Evolutionary conservation across 768 basidiomycete genomes (phyloP).

Genomic region (Solioccasus polychromus): DNA sequence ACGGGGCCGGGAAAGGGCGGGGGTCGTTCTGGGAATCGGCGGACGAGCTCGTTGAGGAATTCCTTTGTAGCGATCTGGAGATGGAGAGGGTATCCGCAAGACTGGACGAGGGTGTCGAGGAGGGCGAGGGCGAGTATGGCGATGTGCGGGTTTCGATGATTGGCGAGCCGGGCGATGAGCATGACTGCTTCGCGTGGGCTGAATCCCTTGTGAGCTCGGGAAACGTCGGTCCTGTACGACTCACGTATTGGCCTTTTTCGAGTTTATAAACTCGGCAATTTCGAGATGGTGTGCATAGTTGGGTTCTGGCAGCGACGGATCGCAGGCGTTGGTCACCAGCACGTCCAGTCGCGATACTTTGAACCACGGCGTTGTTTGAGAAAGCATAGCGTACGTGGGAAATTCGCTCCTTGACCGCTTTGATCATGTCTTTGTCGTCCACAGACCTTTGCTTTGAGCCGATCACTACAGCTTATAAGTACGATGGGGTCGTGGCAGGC

Average conservation of each 20-base stretch:
- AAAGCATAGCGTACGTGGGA: conserved; percentile 40
- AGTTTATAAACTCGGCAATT: conserved; percentile 89
- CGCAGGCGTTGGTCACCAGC: conserved; percentile 80
- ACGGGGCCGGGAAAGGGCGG: conserved; percentile 93
- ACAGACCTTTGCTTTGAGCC: too few species aligned
- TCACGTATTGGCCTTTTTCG: conserved; percentile 95
- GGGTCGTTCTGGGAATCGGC: conserved; percentile 95
- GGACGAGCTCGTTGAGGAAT: conserved; percentile 96
- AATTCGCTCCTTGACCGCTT: too few species aligned
- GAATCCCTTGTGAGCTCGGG: conserved; percentile 41
- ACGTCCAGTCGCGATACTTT: conserved; percentile 63
- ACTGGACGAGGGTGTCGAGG: conserved; percentile 89
- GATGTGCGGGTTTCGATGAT: conserved; percentile 91
- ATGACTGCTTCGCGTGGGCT: conserved; percentile 86
- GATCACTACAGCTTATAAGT: too few species aligned
- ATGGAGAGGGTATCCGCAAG: conserved; percentile 96
- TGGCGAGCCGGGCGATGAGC: conserved; percentile 77
- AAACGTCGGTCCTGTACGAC: conserved; percentile 23
- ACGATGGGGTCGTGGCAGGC: too few species aligned
- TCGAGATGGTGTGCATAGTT: conserved; percentile 92
- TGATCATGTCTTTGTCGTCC: too few species aligned
- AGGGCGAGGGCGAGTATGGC: conserved; percentile 82
- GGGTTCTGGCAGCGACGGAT: conserved; percentile 80
- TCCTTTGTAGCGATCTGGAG: conserved; percentile 97
- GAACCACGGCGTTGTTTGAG: conserved; percentile 51